Conservation (phyloP, 2,329 filamentous ascomycete species). For the Alternaria hordeiaustralica region DNA sequence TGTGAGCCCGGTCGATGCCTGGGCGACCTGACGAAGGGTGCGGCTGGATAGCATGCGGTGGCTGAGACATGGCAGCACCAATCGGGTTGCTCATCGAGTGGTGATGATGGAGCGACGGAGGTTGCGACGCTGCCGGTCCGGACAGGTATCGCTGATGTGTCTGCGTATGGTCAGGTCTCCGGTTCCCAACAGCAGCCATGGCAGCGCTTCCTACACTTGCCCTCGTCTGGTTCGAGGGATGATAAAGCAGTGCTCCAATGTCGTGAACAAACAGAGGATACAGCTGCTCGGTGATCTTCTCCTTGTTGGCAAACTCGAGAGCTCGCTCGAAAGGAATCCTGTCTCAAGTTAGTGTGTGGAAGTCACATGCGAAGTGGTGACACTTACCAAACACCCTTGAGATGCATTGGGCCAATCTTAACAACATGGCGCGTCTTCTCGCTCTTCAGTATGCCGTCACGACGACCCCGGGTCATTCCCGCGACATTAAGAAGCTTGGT, state of each 20-base stretch:
- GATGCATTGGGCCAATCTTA: slow-evolving; percentile 98
- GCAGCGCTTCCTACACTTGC: slow-evolving; percentile 73
- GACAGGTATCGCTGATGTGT: slow-evolving; percentile 62
- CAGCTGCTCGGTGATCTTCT: slow-evolving; percentile 94
- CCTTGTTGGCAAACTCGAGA: slow-evolving; percentile 98
- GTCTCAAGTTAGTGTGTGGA: slow-evolving; percentile 13
- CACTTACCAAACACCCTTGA: slow-evolving; percentile 71
- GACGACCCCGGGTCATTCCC: slow-evolving; percentile 93
- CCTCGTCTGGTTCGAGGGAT: slow-evolving; percentile 84
- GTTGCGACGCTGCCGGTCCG: slow-evolving; percentile 63
- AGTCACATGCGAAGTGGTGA: not conserved
- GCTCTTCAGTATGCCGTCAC: slow-evolving; percentile 96
- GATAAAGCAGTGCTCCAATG: slow-evolving; percentile 90
- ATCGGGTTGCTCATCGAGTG: slow-evolving; percentile 69
- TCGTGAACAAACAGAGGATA: slow-evolving; percentile 98
- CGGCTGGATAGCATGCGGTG: slow-evolving; percentile 67
- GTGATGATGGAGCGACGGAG: slow-evolving; percentile 75
- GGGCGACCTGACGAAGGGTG: slow-evolving; percentile 69
- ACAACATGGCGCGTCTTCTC: slow-evolving; percentile 97
- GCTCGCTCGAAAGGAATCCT: slow-evolving; percentile 98
- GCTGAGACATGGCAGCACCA: slow-evolving; percentile 68
- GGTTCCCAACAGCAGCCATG: slow-evolving; percentile 79
- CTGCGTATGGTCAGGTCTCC: slow-evolving; percentile 50
- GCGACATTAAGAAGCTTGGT: slow-evolving; percentile 97
- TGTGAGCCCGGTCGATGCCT: slow-evolving; percentile 78